Conservation (phyloP, 164 flowering plant genomes). For the Saururus chinensis region DNA sequence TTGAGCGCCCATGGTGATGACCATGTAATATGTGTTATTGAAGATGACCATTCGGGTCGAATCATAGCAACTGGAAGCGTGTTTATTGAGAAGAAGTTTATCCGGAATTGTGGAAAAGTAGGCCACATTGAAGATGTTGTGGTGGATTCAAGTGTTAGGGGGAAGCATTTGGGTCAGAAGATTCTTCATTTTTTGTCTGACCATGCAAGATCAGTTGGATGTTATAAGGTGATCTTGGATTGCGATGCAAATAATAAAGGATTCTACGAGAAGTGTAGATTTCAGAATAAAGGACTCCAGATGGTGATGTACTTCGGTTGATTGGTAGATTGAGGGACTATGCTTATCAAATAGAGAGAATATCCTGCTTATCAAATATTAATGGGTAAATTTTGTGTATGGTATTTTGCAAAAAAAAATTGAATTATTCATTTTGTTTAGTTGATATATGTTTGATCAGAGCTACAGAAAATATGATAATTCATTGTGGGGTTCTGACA, state of each 20-base stretch:
- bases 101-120: conserved; percentile 72
- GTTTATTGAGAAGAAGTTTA: conserved; percentile 70
- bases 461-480: too few relatives aligned
- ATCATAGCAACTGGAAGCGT: conserved; percentile 73
- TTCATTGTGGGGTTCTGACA: too few relatives aligned
- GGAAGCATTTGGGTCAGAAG: conserved; percentile 61
- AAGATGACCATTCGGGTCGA: conserved; percentile 37
- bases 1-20: conserved; percentile 44
- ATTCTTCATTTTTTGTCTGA: conserved; percentile 38
- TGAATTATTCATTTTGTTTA: too few relatives aligned
- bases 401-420: too few relatives aligned
- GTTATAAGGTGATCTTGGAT: conserved; percentile 87
- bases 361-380: too few relatives aligned
- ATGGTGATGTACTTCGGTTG: conserved; percentile 61
- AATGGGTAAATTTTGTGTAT: too few relatives aligned
- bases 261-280: conserved; percentile 86
- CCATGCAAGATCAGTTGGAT: conserved; percentile 53
- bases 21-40: too few relatives aligned
- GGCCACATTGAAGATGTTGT: conserved; percentile 92
- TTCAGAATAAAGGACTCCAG: conserved; percentile 55
- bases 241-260: conserved; percentile 44
- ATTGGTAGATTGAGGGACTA: conserved; percentile 3
- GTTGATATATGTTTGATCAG: too few relatives aligned
- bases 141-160: conserved; percentile 61
- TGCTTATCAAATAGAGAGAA: too few relatives aligned